These are phyloP conservation scores for Lagenidium sp. DNA, from an alignment of 352 stramenopile genomes.

Conservation along the genomic window DNA sequence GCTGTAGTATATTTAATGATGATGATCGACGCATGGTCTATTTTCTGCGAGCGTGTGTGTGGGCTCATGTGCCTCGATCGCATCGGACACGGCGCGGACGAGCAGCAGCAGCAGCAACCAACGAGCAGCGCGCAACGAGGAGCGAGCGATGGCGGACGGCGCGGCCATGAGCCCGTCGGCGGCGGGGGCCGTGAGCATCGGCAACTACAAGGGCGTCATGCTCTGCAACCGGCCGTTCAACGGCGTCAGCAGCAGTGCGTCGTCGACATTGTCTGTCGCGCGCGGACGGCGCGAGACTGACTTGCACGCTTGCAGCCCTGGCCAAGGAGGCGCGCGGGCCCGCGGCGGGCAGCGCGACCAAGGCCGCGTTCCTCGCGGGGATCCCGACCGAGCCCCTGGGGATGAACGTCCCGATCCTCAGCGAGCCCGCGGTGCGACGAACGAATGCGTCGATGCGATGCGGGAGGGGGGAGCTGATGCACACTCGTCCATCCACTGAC, in stretches of 20 bases:
- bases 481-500: not conserved
- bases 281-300: no score
- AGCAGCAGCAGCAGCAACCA: no score
- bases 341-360: constrained; percentile 21
- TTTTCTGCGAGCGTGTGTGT: no score
- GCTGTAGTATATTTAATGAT: constrained; percentile 24
- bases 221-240: constrained; percentile 93
- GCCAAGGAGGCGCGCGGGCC: constrained; percentile 30
- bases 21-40: constrained; percentile 5
- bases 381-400: constrained; percentile 60
- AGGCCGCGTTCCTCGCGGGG: constrained; percentile 61
- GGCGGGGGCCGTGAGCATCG: constrained; percentile 72
- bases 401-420: constrained; percentile 76
- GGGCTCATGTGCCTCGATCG: no score
- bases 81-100: no score
- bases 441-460: not conserved
- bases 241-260: constrained; percentile 65
- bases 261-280: not conserved
- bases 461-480: not conserved
- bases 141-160: constrained; percentile 19
- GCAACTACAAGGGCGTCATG: constrained; percentile 95
- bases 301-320: constrained; percentile 21
- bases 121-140: not conserved
- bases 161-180: constrained; percentile 13
- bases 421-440: constrained; percentile 39